phyloP scores from a whole-genome alignment of 176 grass and related monocot species.

The Oryza longistaminata region DNA sequence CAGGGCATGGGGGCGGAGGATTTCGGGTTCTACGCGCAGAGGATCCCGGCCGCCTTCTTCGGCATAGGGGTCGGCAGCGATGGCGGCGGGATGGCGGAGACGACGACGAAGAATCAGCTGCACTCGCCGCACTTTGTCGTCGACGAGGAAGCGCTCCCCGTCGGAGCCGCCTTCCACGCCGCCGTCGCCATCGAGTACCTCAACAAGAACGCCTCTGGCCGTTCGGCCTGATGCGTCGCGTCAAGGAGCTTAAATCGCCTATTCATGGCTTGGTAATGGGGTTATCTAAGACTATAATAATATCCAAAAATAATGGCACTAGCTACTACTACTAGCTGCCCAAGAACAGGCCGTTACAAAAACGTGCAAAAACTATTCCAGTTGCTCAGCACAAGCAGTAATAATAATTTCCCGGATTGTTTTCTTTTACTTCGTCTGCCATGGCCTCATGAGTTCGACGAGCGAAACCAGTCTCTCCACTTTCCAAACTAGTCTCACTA shows the following conservation, averaged over 20 bases:
- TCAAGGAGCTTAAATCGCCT: too few species aligned
- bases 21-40: slow-evolving; percentile 67
- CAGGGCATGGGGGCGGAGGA: slow-evolving; percentile 58
- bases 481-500: background rate
- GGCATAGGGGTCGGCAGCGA: slow-evolving; percentile 37
- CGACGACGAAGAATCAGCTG: background rate
- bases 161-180: slow-evolving; percentile 68
- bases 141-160: slow-evolving; percentile 55
- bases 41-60: slow-evolving; percentile 54
- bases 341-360: background rate
- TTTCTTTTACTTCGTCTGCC: background rate
- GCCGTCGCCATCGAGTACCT: slow-evolving; percentile 66
- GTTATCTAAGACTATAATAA: too few species aligned
- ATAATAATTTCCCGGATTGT: background rate
- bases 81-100: background rate
- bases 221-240: background rate
- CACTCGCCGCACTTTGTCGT: slow-evolving; percentile 64
- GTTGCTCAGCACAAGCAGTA: background rate
- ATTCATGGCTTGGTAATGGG: too few species aligned
- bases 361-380: background rate
- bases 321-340: background rate
- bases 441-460: background rate
- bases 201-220: slow-evolving; percentile 14
- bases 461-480: background rate
- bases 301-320: too few species aligned